phyloP scores from a whole-genome alignment of 2,329 filamentous ascomycete genomes.

The Colletotrichum sojae region DNA sequence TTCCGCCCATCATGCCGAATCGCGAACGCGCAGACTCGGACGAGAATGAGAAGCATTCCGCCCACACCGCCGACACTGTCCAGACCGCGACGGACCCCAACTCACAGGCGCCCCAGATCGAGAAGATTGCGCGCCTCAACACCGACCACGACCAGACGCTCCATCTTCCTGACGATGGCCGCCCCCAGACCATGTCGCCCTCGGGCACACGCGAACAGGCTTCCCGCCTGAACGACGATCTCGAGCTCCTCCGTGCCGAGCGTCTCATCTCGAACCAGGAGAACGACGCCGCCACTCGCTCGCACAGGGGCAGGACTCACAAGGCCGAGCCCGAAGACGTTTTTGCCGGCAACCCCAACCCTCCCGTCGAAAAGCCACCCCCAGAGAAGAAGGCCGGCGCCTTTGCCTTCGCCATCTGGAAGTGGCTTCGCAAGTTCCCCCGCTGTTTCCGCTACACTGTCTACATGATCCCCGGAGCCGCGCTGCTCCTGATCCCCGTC shows the following conservation, averaged over 20 bases:
- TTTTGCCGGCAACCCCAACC: constrained; percentile 52
- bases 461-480: constrained; percentile 62
- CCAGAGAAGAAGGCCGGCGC: constrained; percentile 44
- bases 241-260: constrained; percentile 64
- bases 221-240: constrained; percentile 61
- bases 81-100: constrained; percentile 36
- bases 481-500: constrained; percentile 62
- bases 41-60: constrained; percentile 43
- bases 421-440: constrained; percentile 63
- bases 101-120: constrained; percentile 13
- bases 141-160: constrained; percentile 30
- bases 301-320: constrained; percentile 50
- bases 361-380: constrained; percentile 33
- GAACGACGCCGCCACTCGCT: constrained; percentile 47
- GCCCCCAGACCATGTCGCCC: constrained; percentile 19
- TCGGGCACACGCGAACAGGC: constrained; percentile 47
- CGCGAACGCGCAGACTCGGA: constrained; percentile 37
- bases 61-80: constrained; percentile 38
- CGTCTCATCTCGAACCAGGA: constrained; percentile 61
- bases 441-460: constrained; percentile 64
- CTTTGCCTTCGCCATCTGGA: constrained; percentile 54
- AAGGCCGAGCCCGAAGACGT: constrained; percentile 59
- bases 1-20: constrained; percentile 27
- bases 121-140: constrained; percentile 24
- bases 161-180: constrained; percentile 5